Conservation (phyloP, 1,284 basidiomycete species). For the Sporisorium exsertum region DNA sequence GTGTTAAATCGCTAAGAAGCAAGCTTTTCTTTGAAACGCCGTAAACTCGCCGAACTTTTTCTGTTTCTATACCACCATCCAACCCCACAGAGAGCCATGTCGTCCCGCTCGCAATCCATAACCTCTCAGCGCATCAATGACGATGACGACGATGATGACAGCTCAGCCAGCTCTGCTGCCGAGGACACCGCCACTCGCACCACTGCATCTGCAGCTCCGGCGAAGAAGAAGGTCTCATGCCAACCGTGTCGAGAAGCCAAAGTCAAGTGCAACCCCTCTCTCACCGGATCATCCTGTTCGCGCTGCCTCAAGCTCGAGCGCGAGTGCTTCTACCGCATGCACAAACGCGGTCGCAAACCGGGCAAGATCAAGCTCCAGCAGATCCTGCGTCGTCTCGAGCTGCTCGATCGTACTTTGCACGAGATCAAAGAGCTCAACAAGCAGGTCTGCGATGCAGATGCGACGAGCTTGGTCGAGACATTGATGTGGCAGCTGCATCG, state of each 20-base stretch:
- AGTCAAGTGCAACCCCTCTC: slow-evolving; percentile 34
- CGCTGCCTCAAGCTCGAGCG: slow-evolving; percentile 32
- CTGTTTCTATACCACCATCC: no score
- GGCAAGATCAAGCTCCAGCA: slow-evolving; percentile 52
- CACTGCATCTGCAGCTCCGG: background rate
- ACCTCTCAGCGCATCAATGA: no score
- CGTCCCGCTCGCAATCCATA: background rate
- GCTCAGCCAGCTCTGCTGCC: no score
- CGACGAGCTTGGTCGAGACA: slow-evolving; percentile 24
- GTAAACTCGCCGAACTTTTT: no score
- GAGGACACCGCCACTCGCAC: background rate
- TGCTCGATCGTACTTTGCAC: slow-evolving; percentile 27
- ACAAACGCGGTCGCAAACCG: slow-evolving; percentile 44
- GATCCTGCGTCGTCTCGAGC: slow-evolving; percentile 28
- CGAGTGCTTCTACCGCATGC: slow-evolving; percentile 28
- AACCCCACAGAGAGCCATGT: no score
- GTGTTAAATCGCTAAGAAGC: no score
- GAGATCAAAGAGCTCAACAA: slow-evolving; percentile 35
- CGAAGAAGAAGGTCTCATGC: slow-evolving; percentile 37
- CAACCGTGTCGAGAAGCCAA: slow-evolving; percentile 42
- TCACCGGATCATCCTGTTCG: background rate
- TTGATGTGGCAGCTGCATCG: slow-evolving; percentile 37
- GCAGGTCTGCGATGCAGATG: slow-evolving; percentile 32
- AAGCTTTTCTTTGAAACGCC: no score
- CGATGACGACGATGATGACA: no score